Evolutionary conservation across 2,329 filamentous ascomycete genomes (phyloP), one percentile per base, ranked within the genome.

Genomic region (Paecilomyces sp.): DNA sequence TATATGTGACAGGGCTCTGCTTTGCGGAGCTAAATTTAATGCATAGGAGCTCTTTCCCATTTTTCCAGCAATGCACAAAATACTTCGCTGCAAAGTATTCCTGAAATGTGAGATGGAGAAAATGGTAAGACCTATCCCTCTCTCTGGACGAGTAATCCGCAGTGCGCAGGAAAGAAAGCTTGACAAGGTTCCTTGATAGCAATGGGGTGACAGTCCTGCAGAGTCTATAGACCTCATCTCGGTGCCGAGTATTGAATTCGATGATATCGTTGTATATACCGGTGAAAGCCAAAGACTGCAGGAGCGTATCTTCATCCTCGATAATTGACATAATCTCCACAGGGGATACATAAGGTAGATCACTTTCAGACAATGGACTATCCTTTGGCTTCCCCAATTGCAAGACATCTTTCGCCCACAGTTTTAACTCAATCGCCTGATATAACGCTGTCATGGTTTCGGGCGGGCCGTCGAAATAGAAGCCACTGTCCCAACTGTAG

Each of bases 41-140:
- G 28, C 56, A 57, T 8, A 67, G 50, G 7, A 72, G 65, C 13
- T 34, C 41, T 41, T 65, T 18, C 13, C 58, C 28, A 9, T n/a
- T 28, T 28, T 56, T 64, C 71, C 72, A 77, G 18, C 69, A 64
- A 33, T 64, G 65, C n/a, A 69, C 68, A 61, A 78, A 77, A 61
- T 77, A 77, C 28, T 61, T 66, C 2, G 77, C 77, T 0, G 73
- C 76, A 66, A 79, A 79, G 57, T 69, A 78, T 61, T 79, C 77
- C 59, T 79, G 76, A 61, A 76, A 77, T 0, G 76, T 78, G 9
- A 78, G 62, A 60, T 80, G 77, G 28, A 79, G 25, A 54, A 80
- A 79, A 60, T 79, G 72, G 57, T 77, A 78, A 25, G 36, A 69
- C 59, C 55, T 63, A 22, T 65, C 33, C n/a, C 58, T 8, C 3